Conservation (phyloP, 176 grass and related monocot genomes). For the Aegilops sharonensis region DNA sequence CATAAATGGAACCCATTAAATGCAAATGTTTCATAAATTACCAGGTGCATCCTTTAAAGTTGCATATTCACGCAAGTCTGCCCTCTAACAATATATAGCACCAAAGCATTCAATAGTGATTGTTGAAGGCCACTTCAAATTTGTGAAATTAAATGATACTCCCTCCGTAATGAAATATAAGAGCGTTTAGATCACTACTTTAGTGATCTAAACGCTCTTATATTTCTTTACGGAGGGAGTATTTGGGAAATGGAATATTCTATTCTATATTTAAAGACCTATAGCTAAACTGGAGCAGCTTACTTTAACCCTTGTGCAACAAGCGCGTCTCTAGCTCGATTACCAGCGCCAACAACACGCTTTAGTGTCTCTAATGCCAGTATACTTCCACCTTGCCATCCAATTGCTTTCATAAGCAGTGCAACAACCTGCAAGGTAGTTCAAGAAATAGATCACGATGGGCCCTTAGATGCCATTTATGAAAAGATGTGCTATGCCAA, state of each 20-base stretch:
- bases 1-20: background rate
- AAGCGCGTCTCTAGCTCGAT: conserved; percentile 94
- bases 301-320: conserved; percentile 98
- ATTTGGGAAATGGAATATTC: background rate
- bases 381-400: conserved; percentile 98
- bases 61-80: background rate
- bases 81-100: background rate
- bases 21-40: background rate
- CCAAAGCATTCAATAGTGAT: background rate
- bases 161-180: too few species aligned
- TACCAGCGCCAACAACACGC: conserved; percentile 97
- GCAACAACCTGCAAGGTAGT: conserved; percentile 77
- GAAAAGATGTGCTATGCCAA: background rate
- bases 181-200: too few species aligned
- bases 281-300: conserved; percentile 33
- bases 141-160: background rate
- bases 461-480: conserved; percentile 4
- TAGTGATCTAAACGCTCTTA: too few species aligned
- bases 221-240: too few species aligned
- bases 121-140: background rate
- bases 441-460: conserved; percentile 25
- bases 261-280: background rate
- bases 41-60: background rate
- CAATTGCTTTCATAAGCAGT: conserved; percentile 98
- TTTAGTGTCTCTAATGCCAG: conserved; percentile 95